Evolutionary conservation across 495 filamentous ascomycete genomes (phyloP), one percentile per base, ranked within the genome.

Genomic region (Aeminium ludgeri): DNA sequence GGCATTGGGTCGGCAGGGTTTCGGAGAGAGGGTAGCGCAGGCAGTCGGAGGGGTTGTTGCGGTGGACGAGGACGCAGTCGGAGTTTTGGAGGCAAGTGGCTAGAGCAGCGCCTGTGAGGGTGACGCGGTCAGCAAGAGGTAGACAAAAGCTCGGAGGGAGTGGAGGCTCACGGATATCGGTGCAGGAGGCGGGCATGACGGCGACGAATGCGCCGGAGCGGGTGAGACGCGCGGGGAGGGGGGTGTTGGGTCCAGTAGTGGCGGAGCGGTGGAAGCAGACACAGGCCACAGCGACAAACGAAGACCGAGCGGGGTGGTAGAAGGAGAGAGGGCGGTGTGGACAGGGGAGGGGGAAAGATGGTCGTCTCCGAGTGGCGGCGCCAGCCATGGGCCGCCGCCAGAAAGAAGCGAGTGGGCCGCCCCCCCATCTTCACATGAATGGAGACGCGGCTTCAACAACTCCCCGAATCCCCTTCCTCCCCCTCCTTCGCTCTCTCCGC

Each of bases 51-150:
- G 89, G 78, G 8, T 72, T 72, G 64, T 94, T 74, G 38, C 89
- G 82, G 37, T 93, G 65, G 36, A 92, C 69, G 72, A 97, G 81
- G 34, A 97, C 78, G 61, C 89, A 97, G 50, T 95, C 87, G 43
- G 82, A 91, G 58, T 86, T 73, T 62, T 92, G 84, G 40, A 97
- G 82, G 64, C 89, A 97, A 68, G 78, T 64, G 38, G 89, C 89
- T 57, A 97, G 70, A 15, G 89, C 91, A 27, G 80, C 75, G 55
- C 89, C 89, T 94, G 56, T 2, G 17, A 18, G 13, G 40, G 36
- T 49, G 43, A 20, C 23, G 30, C 13, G 30, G 35, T 25, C n/a
- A 42, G 40, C 34, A 36, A 18, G 31, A 27, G 36, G 36, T 10
- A 38, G 16, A 20, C 23, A 45, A 17, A 10, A 31, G 29, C 8